Percentiles rank a stretch among this genome's conserved stretches.
These are phyloP conservation scores for Babjeviella inositovora DNA, from an alignment of 805 yeast species.

Conservation along the genomic window DNA sequence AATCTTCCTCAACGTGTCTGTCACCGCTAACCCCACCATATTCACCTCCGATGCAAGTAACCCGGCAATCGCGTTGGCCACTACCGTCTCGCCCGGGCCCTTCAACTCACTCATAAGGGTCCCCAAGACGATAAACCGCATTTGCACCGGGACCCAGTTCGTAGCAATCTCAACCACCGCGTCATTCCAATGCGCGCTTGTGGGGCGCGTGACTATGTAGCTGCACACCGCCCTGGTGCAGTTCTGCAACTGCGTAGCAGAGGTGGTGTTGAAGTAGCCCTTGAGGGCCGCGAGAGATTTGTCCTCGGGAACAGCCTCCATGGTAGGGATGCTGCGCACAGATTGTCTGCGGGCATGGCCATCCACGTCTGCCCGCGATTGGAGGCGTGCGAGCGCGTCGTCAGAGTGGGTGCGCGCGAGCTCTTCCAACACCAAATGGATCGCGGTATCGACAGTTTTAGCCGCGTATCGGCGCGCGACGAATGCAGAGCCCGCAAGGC, in stretches of 20 bases:
- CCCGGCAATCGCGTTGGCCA: conserved; percentile 31
- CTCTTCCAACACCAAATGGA: too few relatives aligned
- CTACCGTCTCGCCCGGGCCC: conserved; percentile 14
- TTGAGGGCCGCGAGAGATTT: conserved; percentile 27
- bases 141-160: conserved; percentile 68
- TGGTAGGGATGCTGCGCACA: too few relatives aligned
- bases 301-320: too few relatives aligned
- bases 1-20: conserved; percentile 56
- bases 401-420: too few relatives aligned
- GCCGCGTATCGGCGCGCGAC: too few relatives aligned
- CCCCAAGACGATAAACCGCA: conserved; percentile 48
- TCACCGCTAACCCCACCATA: conserved; percentile 74
- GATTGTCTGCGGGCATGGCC: too few relatives aligned
- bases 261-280: conserved; percentile 46
- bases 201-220: conserved; percentile 15
- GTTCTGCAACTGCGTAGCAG: conserved; percentile 40
- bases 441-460: too few relatives aligned
- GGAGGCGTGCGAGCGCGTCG: too few relatives aligned
- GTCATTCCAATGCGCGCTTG: conserved; percentile 31
- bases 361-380: too few relatives aligned
- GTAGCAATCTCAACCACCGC: conserved; percentile 48
- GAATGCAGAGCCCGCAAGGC: too few relatives aligned
- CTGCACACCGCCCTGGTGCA: conserved; percentile 37
- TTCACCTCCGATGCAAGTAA: conserved; percentile 65
- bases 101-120: conserved; percentile 17